Conservation (phyloP, 768 basidiomycete species). For the Leccinum ochraceum region DNA sequence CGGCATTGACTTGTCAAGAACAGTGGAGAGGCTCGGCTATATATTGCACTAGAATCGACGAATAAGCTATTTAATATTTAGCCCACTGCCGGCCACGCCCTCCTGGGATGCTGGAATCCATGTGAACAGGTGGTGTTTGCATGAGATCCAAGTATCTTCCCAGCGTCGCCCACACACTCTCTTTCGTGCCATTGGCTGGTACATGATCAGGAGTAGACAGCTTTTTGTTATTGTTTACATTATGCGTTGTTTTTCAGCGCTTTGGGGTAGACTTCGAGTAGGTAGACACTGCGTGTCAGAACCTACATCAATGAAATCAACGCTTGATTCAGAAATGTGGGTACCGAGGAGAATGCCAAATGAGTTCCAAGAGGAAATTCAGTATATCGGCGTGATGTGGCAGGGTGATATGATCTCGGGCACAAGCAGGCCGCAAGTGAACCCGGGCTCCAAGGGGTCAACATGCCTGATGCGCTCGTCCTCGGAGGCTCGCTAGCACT, state of each 20-base stretch:
- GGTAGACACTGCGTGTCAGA: constrained; percentile 5
- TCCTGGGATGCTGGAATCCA: constrained; percentile 12
- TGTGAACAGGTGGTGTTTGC: constrained; percentile 19
- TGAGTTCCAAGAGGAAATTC: not conserved
- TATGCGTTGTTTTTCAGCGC: constrained; percentile 18
- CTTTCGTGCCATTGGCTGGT: constrained; percentile 13
- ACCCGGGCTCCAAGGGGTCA: not conserved
- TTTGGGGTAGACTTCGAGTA: constrained; percentile 3
- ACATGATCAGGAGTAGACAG: constrained; percentile 14
- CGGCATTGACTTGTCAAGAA: constrained; percentile 12
- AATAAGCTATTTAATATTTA: constrained; percentile 28
- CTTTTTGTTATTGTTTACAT: constrained; percentile 27
- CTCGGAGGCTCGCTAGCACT: not conserved
- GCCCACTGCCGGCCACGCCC: constrained; percentile 12
- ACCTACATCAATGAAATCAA: constrained; percentile 2
- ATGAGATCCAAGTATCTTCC: constrained; percentile 11
- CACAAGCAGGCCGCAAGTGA: not conserved
- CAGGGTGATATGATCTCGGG: not conserved
- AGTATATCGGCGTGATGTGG: not conserved
- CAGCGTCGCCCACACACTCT: constrained; percentile 7
- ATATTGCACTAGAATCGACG: constrained; percentile 22
- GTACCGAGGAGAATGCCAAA: not conserved
- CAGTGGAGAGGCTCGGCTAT: constrained; percentile 24
- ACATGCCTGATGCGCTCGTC: not conserved
- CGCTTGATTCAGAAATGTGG: not conserved